Conservation (phyloP, 2,329 filamentous ascomycete genomes). For the Hypoxylon sp. region DNA sequence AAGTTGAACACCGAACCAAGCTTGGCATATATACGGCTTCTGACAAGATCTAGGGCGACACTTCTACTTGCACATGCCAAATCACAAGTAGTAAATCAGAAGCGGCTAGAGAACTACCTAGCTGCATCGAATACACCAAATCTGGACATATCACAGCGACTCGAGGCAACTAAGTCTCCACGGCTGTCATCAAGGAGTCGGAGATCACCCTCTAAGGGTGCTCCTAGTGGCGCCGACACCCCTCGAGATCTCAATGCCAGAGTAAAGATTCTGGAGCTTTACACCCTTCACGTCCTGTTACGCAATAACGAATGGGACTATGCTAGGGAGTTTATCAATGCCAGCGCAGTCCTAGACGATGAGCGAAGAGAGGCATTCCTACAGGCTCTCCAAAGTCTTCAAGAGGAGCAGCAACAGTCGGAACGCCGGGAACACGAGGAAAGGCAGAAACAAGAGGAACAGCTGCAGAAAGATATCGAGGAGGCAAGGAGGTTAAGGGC, state of each 20-base stretch:
- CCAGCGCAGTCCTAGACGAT: conserved; percentile 88
- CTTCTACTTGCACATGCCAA: conserved; percentile 89
- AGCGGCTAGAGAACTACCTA: conserved; percentile 86
- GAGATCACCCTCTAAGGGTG: conserved; percentile 55
- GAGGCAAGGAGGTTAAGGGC: conserved; percentile 62
- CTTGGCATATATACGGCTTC: conserved; percentile 2
- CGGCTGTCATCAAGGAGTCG: conserved; percentile 38
- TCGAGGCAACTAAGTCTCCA: conserved; percentile 57
- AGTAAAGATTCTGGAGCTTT: conserved; percentile 93
- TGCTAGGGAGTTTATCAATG: conserved; percentile 85
- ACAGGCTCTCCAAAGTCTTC: conserved; percentile 81
- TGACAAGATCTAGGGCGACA: conserved; percentile 71
- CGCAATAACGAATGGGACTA: conserved; percentile 97
- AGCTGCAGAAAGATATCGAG: conserved; percentile 63
- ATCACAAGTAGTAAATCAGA: conserved; percentile 83
- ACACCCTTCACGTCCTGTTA: conserved; percentile 92
- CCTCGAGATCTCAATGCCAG: conserved; percentile 84
- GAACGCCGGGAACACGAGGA: conserved; percentile 70
- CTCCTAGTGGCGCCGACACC: conserved; percentile 74
- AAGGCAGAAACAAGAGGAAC: conserved; percentile 62
- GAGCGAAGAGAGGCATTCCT: conserved; percentile 90
- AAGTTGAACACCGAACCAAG: conserved; percentile 46
- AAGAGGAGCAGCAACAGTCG: conserved; percentile 82
- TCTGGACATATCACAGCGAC: conserved; percentile 73
- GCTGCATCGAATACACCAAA: conserved; percentile 77